Base-by-base conservation (phyloP, 768 basidiomycete species). In the Lenzites betulinus region DNA sequence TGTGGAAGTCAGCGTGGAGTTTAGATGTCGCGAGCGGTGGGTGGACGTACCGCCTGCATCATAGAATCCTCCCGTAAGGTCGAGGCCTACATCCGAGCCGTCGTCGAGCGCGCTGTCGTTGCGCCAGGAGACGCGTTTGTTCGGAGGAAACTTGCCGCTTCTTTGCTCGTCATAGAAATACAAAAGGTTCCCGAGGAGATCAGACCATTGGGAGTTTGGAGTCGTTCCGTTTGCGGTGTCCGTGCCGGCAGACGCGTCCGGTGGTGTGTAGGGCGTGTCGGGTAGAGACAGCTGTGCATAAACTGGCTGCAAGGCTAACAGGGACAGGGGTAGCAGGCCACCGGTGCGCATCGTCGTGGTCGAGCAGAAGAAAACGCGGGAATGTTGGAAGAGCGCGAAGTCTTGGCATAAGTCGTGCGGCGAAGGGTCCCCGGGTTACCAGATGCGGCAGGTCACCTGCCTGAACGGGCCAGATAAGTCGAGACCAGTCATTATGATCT, bases 161-260 rank as follows among this genome's bases (percentile, higher is more conserved):
- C 95, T 81, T 69, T 97, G 95, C 1, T 88, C 93, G 63, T 97
- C 95, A 69, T 95, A 97, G 73, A 96, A 96, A 69, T 86, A 96
- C 26, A 96, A 71, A 26, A 89, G 73, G 71, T 89, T 86, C 3
- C 94, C 95, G 0, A 96, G 81, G 2, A 96, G 73, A 50, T 79
- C 88, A 6, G 87, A 81, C 93, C 94, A 96, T 70, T 94, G 91
- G 2, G 82, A 67, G 70, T 94, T 94, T 86, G 61, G 70, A 72
- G 15, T 74, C 64, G 60, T 26, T 28, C 41, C 52, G 50, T 62
- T 64, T 18, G 64, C 62, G 1, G 66, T 50, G 16, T 64, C 52
- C 15, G 88, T 79, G 28, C 89, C 90, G 1, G 76, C 73, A 16
- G 85, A 76, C 13, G 83, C 74, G 67, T 81, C 77, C 2, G 87